Percentiles rank a stretch among this genome's conserved stretches.
These are phyloP conservation scores for Tetrahymena thermophila DNA, from an alignment of 73 alveolate genomes.

Conservation along the genomic window DNA sequence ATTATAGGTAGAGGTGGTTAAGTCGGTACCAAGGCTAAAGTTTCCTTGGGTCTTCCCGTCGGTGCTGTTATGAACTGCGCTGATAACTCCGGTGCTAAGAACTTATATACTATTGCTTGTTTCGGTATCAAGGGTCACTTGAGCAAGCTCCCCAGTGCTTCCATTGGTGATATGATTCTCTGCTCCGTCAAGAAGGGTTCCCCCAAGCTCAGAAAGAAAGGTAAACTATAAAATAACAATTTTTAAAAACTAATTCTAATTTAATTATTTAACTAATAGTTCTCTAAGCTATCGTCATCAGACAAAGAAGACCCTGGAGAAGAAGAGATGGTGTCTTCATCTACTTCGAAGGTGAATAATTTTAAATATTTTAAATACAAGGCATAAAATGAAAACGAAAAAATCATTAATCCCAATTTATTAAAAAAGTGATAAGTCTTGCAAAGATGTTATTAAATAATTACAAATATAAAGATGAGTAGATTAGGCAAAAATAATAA, in stretches of 20 bases:
- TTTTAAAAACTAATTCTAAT: background rate
- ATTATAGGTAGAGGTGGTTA: conserved; percentile 49
- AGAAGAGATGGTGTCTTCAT: conserved; percentile 95
- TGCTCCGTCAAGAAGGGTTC: conserved; percentile 95
- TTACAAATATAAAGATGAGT: background rate
- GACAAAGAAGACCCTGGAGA: conserved; percentile 96
- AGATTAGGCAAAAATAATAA: background rate
- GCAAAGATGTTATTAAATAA: no score
- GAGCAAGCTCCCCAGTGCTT: conserved; percentile 67
- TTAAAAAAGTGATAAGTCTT: background rate
- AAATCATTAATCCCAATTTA: background rate
- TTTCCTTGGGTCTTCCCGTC: conserved; percentile 65
- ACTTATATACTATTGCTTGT: conserved; percentile 83
- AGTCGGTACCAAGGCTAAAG: conserved; percentile 37
- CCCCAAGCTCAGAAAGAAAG: conserved; percentile 98
- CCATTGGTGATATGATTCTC: conserved; percentile 94
- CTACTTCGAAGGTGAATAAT: conserved; percentile 81
- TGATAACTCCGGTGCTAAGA: conserved; percentile 84
- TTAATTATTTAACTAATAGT: conserved; percentile 6
- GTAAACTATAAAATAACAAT: background rate
- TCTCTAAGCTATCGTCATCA: conserved; percentile 90
- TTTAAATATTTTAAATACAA: background rate
- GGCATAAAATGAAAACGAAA: background rate
- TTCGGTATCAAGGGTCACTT: conserved; percentile 65
- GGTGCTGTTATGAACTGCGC: conserved; percentile 96